Evolutionary conservation across 2,329 filamentous ascomycete species (phyloP).

Genomic region (Cordyceps tenuipes): DNA sequence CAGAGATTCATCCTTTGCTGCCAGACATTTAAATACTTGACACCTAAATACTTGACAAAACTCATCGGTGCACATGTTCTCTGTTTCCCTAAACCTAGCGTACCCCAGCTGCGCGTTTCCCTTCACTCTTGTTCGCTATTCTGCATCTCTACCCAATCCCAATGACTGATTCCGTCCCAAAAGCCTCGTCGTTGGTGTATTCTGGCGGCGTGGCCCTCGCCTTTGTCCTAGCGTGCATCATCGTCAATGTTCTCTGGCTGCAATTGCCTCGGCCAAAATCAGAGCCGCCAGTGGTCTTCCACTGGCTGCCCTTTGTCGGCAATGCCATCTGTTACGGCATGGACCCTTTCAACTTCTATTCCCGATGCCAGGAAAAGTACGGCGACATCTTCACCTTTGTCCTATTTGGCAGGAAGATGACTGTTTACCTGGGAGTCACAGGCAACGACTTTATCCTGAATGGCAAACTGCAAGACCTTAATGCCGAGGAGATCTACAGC

Average conservation of each 20-base stretch:
- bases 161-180: not conserved
- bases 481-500: constrained; percentile 46
- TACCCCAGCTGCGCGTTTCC: not conserved
- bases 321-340: constrained; percentile 66
- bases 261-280: not conserved
- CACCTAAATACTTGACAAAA: not conserved
- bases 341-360: constrained; percentile 62
- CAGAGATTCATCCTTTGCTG: not conserved
- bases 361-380: constrained; percentile 53
- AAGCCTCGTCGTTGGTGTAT: not conserved
- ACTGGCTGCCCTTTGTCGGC: constrained; percentile 55
- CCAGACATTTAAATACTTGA: not conserved
- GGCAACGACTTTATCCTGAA: constrained; percentile 51
- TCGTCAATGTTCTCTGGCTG: not conserved
- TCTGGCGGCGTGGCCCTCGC: not conserved
- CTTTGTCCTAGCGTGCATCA: not conserved
- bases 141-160: not conserved
- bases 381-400: constrained; percentile 48
- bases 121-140: not conserved
- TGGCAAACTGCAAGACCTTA: constrained; percentile 43
- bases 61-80: not conserved
- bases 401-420: constrained; percentile 42
- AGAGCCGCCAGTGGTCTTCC: constrained; percentile 47
- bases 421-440: constrained; percentile 40
- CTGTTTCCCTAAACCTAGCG: not conserved